A percentile compares a stretch with the other conserved stretches of the same genome.
These are phyloP conservation scores for Apocynum venetum DNA, from an alignment of 257 asterid species.

Conservation along the genomic window DNA sequence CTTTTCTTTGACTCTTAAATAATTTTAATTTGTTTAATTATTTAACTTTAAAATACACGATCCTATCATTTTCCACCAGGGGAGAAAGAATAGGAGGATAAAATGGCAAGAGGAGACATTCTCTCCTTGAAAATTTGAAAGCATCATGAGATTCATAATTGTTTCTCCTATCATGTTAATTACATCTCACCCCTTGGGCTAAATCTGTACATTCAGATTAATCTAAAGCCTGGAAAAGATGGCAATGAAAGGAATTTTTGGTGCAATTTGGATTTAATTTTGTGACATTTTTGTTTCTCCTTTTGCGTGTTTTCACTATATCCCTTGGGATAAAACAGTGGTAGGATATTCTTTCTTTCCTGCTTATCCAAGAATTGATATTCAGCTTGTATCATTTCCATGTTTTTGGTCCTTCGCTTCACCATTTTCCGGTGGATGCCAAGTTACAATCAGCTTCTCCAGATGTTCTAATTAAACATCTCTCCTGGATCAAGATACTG, in stretches of 20 bases:
- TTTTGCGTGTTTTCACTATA: not conserved
- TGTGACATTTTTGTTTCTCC: not conserved
- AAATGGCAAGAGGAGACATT: too few species aligned
- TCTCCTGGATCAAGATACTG: not conserved
- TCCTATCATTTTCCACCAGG: too few species aligned
- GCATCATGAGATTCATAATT: too few species aligned
- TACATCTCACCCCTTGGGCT: too few species aligned
- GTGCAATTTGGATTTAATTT: not conserved
- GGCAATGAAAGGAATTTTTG: not conserved
- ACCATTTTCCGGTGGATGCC: slow-evolving; percentile 3
- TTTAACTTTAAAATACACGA: too few species aligned
- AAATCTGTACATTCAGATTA: not conserved
- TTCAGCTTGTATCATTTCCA: not conserved
- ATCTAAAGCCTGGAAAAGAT: too few species aligned
- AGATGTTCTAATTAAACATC: not conserved
- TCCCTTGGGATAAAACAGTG: not conserved
- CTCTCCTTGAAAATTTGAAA: too few species aligned
- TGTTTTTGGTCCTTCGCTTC: not conserved
- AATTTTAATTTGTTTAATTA: too few species aligned
- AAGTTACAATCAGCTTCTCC: not conserved
- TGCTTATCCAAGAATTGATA: not conserved
- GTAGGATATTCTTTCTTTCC: not conserved
- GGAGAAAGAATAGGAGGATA: too few species aligned
- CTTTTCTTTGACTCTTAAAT: too few species aligned
- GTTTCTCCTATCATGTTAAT: too few species aligned